Conservation (phyloP, 2,329 filamentous ascomycete genomes). For the Talaromyces amestolkiae region DNA sequence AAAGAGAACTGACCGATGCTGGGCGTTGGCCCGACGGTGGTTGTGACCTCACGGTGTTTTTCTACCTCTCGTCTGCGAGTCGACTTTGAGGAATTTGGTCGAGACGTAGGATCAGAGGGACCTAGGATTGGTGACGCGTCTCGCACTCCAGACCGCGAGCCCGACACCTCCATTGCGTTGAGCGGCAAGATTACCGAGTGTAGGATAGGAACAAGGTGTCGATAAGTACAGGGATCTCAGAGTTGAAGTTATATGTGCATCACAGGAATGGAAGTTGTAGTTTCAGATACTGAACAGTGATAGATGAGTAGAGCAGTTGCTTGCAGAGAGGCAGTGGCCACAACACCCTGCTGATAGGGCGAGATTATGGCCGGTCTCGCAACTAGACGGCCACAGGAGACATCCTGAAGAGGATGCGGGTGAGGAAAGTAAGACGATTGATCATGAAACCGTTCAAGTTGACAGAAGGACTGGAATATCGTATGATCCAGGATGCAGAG, state of each 20-base stretch:
- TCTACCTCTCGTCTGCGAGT: constrained; percentile 29
- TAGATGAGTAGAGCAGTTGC: neutral
- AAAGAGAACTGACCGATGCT: constrained; percentile 61
- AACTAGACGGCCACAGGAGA: constrained; percentile 11
- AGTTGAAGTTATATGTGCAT: neutral
- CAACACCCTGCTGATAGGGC: constrained; percentile 19
- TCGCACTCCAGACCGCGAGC: constrained; percentile 18
- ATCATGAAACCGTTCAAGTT: neutral
- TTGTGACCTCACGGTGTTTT: constrained; percentile 26
- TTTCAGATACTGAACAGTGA: neutral
- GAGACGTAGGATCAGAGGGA: constrained; percentile 12
- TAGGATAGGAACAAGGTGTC: neutral
- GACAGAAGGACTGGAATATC: neutral
- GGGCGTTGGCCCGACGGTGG: constrained; percentile 27
- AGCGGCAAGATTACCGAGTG: neutral
- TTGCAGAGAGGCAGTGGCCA: constrained; percentile 18
- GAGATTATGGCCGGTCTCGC: constrained; percentile 16
- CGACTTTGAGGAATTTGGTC: constrained; percentile 15
- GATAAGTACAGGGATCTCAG: neutral
- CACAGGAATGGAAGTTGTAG: neutral
- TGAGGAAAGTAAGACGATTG: neutral
- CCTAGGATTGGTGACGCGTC: constrained; percentile 21
- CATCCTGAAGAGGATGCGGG: constrained; percentile 2
- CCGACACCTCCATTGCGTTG: constrained; percentile 17
- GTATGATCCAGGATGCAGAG: neutral